phyloP scores from a whole-genome alignment of 148 eudicot species.

The Arctostaphylos glauca region DNA sequence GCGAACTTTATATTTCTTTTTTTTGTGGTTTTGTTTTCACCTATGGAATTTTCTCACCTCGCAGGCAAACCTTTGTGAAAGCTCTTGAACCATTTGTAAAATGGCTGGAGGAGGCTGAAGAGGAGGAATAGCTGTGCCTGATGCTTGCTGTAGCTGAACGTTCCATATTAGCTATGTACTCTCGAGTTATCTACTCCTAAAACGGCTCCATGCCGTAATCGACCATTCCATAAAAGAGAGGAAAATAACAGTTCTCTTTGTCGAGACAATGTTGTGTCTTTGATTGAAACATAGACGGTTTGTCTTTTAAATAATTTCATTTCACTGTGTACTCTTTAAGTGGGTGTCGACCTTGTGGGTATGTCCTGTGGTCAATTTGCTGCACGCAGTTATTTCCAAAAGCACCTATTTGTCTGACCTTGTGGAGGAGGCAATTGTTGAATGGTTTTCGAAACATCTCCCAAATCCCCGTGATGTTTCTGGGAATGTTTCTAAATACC shows the following conservation, averaged over 20 bases:
- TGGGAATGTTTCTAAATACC: neutral
- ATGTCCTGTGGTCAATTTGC: neutral
- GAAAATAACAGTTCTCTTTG: neutral
- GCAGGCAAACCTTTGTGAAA: slow-evolving; percentile 88
- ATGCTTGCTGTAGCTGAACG: neutral
- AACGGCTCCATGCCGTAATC: neutral
- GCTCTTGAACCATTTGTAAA: slow-evolving; percentile 89
- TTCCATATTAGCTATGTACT: neutral
- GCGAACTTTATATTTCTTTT: neutral
- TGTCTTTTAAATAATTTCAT: neutral
- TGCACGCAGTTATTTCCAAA: neutral
- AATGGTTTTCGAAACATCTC: neutral
- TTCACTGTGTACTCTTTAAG: neutral
- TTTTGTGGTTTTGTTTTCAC: neutral
- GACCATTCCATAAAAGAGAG: neutral
- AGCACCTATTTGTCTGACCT: neutral
- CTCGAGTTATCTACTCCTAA: slow-evolving; percentile 2
- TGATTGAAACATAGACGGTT: neutral
- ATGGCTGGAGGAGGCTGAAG: slow-evolving; percentile 99
- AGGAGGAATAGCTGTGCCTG: slow-evolving; percentile 56
- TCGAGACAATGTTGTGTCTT: neutral
- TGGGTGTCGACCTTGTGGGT: neutral
- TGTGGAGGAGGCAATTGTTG: neutral
- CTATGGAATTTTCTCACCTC: neutral
- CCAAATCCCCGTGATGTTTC: neutral